Base-by-base conservation (phyloP, 495 filamentous ascomycete genomes). In the Penicillium desertorum region DNA sequence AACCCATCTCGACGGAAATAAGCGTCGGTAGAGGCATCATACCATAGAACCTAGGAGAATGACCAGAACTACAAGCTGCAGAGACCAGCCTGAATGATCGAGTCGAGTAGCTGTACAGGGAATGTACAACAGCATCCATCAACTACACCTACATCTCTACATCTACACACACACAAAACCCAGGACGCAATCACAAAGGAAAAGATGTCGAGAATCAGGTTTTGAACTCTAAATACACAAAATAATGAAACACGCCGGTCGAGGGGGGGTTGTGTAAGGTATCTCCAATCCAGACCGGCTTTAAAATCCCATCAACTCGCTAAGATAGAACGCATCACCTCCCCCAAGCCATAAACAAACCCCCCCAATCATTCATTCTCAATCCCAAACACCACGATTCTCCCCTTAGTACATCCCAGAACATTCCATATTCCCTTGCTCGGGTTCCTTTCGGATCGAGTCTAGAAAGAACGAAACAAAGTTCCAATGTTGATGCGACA, bases 161-260 rank as follows among this genome's bases (percentile, higher is more conserved):
- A 25, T 25, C 34, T 29, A 20, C 39, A 34, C 3, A 22, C 2
- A 63, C 47, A 25, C 14, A 56, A 25, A 9, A 23, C n/a, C 37
- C 48, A 58, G 45, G 45, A 30, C 23, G 52, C 51, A 57, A 56
- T 57, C 45, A 58, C 53, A 64, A 55, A 55, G 53, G 53, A 55
- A 55, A 54, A 58, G 46, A 46, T 45, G 44, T 55, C 53, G 53
- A 55, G 53, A 55, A 55, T 55, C 60, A 68, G 64, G 64, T 62
- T 69, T 75, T 74, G 68, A 69, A 71, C 71, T 71, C 70, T 77
- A 77, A 73, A 74, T 77, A 77, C 74, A 77, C 74, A 77, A 47
- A 66, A 74, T 77, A 77, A 72, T 77, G 67, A 73, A 74, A 77
- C 74, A 77, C 67, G 71, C 62, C 65, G 54, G 57, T 64, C 67